Base-by-base conservation (phyloP, 2,329 filamentous ascomycete genomes). In the Pseudogymnoascus sp. region DNA sequence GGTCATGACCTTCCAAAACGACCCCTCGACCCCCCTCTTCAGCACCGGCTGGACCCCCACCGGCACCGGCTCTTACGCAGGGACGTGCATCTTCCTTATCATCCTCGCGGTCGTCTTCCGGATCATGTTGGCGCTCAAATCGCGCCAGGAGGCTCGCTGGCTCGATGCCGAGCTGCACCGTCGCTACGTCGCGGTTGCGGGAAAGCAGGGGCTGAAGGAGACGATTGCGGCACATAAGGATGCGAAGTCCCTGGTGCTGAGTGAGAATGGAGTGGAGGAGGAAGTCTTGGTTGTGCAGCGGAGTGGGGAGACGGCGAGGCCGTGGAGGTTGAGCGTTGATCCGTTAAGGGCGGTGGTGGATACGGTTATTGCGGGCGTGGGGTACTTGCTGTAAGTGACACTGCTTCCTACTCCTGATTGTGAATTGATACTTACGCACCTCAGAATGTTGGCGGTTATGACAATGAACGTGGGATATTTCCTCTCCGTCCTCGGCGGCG, bases 361-460 rank as follows among this genome's bases (percentile, higher is more conserved):
- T 70, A 87, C 87, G 0, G 75, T 89, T 21, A 85, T 91, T 71
- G 84, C 83, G n/a, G 91, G 85, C 6, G 83, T 95, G 49, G 89
- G 88, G 11, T 96, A 96, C 76, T 77, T 96, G 33, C 84, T 96
- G 92, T 96, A 77, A 82, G 90, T 85, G 35, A 43, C 21, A 49
- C 37, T 38, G 61, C 8, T 43, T 29, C 11, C 41, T 43, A 41
- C 26, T 29, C 21, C 10, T 65, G 29, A 31, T 55, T 26, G 35
- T 12, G 4, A 8, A 1, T 35, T 65, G 63, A 23, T 66, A 69
- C 61, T 60, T 10, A 60, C 38, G 14, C 1, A 19, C 10, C 60
- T 16, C 68, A 96, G 92, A 64, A 96, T 96, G 92, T 78, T 96
- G 76, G 90, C 89, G 12, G 89, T 95, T 72, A 96, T 94, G 91